A percentile compares a stretch with the other conserved stretches of the same genome.
phyloP scores from a whole-genome alignment of 2,329 filamentous ascomycete species.

The Elsinoe arachidis region DNA sequence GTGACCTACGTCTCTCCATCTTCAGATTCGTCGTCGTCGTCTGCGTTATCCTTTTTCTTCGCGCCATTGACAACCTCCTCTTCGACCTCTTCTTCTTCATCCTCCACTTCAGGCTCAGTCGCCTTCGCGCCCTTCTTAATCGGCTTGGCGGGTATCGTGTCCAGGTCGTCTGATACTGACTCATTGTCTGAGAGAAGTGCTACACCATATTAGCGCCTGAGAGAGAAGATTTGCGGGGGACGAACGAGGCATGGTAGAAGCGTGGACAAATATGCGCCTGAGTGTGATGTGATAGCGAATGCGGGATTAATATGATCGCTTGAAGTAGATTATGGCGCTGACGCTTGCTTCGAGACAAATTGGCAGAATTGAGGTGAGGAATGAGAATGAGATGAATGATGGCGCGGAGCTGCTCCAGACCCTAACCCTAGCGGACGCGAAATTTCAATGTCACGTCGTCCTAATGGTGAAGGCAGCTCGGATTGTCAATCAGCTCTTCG shows the following conservation, averaged over 20 bases:
- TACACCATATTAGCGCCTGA: not conserved
- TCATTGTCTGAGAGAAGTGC: constrained; percentile 1
- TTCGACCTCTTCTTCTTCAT: constrained; percentile 21
- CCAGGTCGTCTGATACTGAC: constrained; percentile 11
- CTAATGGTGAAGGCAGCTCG: not conserved
- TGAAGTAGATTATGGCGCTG: no score
- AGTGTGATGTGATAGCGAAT: not conserved
- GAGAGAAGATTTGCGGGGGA: not conserved
- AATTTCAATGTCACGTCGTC: constrained; percentile 4
- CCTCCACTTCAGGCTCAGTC: constrained; percentile 22
- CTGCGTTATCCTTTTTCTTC: constrained; percentile 28
- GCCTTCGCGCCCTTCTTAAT: constrained; percentile 13
- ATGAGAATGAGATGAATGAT: not conserved
- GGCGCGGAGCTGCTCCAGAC: not conserved
- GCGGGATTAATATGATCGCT: not conserved
- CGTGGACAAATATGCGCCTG: not conserved
- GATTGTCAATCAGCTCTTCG: not conserved
- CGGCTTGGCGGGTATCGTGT: constrained; percentile 11
- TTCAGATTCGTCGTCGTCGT: constrained; percentile 30
- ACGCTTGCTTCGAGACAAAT: not conserved
- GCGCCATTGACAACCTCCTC: constrained; percentile 21
- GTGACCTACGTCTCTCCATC: constrained; percentile 41
- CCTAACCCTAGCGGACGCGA: constrained; percentile 2
- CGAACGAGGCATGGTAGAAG: constrained; percentile 15
- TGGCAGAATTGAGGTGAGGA: not conserved